Evolutionary conservation across 805 yeast genomes (phyloP).

Genomic region (Brettanomyces naardenensis): DNA sequence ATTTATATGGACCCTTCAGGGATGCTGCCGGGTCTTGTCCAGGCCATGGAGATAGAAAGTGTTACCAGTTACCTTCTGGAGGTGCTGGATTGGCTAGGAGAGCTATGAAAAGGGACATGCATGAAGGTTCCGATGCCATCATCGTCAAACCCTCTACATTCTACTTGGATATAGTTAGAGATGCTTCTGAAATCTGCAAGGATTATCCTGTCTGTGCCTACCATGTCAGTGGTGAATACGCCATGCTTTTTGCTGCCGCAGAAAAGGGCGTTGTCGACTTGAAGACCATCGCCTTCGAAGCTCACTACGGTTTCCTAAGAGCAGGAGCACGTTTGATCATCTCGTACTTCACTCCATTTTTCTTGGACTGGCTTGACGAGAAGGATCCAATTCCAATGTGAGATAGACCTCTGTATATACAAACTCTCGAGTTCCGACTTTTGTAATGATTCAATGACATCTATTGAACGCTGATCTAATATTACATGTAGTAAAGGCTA

Average conservation of each 20-base stretch:
- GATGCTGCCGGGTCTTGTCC: conserved; percentile 96
- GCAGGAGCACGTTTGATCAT: conserved; percentile 94
- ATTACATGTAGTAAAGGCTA: background rate
- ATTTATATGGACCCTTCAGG: conserved; percentile 92
- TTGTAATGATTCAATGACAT: background rate
- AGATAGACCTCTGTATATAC: background rate
- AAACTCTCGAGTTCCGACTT: background rate
- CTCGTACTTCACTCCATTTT: conserved; percentile 91
- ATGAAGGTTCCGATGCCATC: conserved; percentile 92
- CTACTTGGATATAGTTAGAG: conserved; percentile 83
- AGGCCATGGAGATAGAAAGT: conserved; percentile 80
- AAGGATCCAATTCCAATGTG: conserved; percentile 14
- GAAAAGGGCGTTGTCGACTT: conserved; percentile 89
- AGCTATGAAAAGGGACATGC: conserved; percentile 77
- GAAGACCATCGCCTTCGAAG: conserved; percentile 70
- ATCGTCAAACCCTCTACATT: conserved; percentile 96
- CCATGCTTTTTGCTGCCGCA: conserved; percentile 98
- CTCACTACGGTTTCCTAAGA: conserved; percentile 84
- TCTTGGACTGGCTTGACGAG: conserved; percentile 79
- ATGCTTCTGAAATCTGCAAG: conserved; percentile 72
- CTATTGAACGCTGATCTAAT: background rate
- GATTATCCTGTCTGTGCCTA: conserved; percentile 91
- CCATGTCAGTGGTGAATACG: conserved; percentile 96
- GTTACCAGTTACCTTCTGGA: conserved; percentile 89
- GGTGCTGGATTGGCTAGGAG: conserved; percentile 92